A percentile compares a stretch with the other conserved stretches of the same genome.
These are phyloP conservation scores for Polytrichum commune DNA, from an alignment of 225 moss, liverwort and hornwort species.

Conservation along the genomic window DNA sequence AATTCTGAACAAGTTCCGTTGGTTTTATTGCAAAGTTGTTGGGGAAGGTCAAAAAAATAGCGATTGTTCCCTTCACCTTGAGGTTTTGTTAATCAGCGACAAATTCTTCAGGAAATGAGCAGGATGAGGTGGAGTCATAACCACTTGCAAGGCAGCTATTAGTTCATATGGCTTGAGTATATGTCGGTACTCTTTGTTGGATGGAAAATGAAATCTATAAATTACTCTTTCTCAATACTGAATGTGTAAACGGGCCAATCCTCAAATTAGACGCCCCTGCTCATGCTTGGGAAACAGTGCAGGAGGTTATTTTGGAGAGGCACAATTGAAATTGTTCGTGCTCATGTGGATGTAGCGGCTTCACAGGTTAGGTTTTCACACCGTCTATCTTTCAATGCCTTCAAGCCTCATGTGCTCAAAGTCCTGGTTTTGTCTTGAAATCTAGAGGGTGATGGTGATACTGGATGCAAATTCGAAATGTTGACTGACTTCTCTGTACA, in stretches of 20 bases:
- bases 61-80: too few species aligned
- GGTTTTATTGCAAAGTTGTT: too few species aligned
- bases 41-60: too few species aligned
- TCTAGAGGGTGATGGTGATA: too few species aligned
- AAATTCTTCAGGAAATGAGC: too few species aligned
- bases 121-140: background rate
- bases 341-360: slow-evolving; percentile 57
- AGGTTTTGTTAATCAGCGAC: background rate
- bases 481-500: too few species aligned
- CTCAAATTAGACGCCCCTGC: background rate
- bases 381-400: too few species aligned
- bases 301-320: slow-evolving; percentile 85
- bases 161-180: background rate
- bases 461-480: too few species aligned
- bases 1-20: too few species aligned
- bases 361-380: slow-evolving; percentile 37
- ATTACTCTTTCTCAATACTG: background rate
- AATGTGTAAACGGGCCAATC: background rate
- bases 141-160: slow-evolving; percentile 4
- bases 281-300: slow-evolving; percentile 15
- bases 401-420: too few species aligned
- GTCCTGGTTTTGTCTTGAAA: too few species aligned
- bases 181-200: too few species aligned
- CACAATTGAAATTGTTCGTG: slow-evolving; percentile 74
- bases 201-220: background rate